Conservation (phyloP, 768 basidiomycete genomes). For the Tricholoma matsutake region DNA sequence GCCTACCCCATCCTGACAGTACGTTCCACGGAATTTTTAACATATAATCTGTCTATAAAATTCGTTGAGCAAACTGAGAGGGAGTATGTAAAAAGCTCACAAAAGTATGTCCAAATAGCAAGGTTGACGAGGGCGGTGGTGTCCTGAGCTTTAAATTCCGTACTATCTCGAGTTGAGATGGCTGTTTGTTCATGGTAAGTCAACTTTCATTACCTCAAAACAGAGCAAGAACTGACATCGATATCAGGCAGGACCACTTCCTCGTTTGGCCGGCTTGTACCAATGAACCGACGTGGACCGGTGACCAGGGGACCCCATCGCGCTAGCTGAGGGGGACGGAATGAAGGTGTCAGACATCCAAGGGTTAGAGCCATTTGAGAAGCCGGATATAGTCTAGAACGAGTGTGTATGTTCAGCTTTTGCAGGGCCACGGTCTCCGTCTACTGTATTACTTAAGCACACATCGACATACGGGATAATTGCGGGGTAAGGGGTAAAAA, state of each 20-base stretch:
- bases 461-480: background rate
- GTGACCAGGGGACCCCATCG: conserved; percentile 12
- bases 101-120: conserved; percentile 86
- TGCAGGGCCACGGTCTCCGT: no score
- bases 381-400: background rate
- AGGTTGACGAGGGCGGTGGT: conserved; percentile 59
- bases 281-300: conserved; percentile 11
- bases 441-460: background rate
- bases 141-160: conserved; percentile 51
- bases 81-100: conserved; percentile 38
- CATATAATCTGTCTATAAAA: conserved; percentile 80
- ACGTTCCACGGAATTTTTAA: conserved; percentile 73
- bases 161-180: conserved; percentile 47
- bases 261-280: conserved; percentile 5
- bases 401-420: background rate
- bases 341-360: conserved; percentile 7
- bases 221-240: conserved; percentile 25
- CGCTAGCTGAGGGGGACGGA: background rate
- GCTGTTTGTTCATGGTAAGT: conserved; percentile 31
- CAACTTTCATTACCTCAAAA: background rate
- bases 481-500: no score
- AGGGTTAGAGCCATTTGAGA: conserved; percentile 11
- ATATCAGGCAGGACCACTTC: conserved; percentile 29
- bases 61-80: background rate
- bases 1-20: conserved; percentile 74